Base-by-base conservation (phyloP, 257 asterid genomes). In the Solanum bulbocastanum region DNA sequence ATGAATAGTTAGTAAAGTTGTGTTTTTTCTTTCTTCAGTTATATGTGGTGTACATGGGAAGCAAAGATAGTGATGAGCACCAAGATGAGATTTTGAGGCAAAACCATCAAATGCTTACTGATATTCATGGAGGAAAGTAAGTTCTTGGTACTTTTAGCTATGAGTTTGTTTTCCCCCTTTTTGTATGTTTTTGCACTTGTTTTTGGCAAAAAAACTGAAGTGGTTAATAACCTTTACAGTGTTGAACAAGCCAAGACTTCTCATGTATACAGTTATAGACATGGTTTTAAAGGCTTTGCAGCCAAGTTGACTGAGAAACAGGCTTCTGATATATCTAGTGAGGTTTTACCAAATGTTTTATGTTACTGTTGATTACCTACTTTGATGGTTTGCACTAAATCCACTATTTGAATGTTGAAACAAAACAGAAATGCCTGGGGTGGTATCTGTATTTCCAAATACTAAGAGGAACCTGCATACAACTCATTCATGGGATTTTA, bases 401-500 rank as follows among this genome's bases (percentile, higher is more conserved):
- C 42, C 42, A 33, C 25, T 72, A 18, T 72, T 72, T 69, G 40
- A 33, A 33, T 42, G 86, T 87, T 90, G 71, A 88, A 86, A 88
- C 88, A 25, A 86, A 86, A 87, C 97, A 97, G 99, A 96, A 88
- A 96, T 95, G 97, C 93, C 96, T 16, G 99, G 94, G 78, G 99
- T 97, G 82, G 98, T 97, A 88, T 96, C 98, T 16, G 99, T 97
- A 27, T 97, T 97, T 89, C 97, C 96, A 85, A 97, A 96, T 90
- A 90, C 92, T 42, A 95, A 88, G 92, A 94, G 98, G 91, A 92
- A 81, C 60, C 93, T 97, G 83, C 99, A 97, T 91, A 97, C 99
- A 11, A 96, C 99, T 62, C 99, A 96, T 94, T 97, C 99, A 72
- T 97, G 99, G 99, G 99, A 97, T 87, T 97, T 97, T 87, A 96